Conservation (phyloP, 805 yeast genomes). For the Wickerhamiella bombiphila region DNA sequence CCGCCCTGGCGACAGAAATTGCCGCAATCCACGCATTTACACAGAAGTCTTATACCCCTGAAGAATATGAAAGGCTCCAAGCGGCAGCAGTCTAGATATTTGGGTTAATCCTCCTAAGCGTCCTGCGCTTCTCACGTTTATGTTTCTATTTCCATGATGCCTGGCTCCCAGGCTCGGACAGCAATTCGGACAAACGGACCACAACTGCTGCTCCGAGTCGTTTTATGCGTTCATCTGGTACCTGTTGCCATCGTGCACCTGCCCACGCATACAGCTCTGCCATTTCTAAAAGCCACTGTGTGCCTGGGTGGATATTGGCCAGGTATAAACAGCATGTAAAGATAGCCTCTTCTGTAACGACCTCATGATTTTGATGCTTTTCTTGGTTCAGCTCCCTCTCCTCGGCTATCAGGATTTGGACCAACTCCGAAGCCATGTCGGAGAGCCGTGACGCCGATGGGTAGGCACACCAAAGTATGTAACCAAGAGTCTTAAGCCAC, state of each 20-base stretch:
- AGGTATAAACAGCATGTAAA: constrained; percentile 16
- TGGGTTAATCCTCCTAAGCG: neutral
- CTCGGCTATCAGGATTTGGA: constrained; percentile 21
- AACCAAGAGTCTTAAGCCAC: constrained; percentile 41
- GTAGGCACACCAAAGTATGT: constrained; percentile 43
- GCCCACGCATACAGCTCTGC: constrained; percentile 21
- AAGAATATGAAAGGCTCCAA: constrained; percentile 49
- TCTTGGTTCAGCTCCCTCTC: neutral
- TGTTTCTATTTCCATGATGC: neutral
- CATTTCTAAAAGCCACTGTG: constrained; percentile 17
- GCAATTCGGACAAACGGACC: constrained; percentile 3
- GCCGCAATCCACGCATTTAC: constrained; percentile 87
- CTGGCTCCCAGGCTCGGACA: neutral
- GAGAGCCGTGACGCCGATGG: constrained; percentile 31
- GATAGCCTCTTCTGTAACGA: constrained; percentile 21
- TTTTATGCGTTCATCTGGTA: constrained; percentile 19
- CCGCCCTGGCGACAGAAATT: constrained; percentile 68
- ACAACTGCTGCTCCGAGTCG: constrained; percentile 24
- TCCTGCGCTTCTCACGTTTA: neutral
- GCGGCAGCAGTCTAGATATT: neutral
- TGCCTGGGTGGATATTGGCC: neutral
- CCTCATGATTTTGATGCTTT: constrained; percentile 5
- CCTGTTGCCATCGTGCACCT: constrained; percentile 20
- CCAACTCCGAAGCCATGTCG: constrained; percentile 44
- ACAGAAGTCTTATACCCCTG: constrained; percentile 58